A percentile compares a stretch with the other conserved stretches of the same genome.
Evolutionary conservation across 345 rosid genomes (phyloP).

Genomic region (Zanthoxylum bungeanum): DNA sequence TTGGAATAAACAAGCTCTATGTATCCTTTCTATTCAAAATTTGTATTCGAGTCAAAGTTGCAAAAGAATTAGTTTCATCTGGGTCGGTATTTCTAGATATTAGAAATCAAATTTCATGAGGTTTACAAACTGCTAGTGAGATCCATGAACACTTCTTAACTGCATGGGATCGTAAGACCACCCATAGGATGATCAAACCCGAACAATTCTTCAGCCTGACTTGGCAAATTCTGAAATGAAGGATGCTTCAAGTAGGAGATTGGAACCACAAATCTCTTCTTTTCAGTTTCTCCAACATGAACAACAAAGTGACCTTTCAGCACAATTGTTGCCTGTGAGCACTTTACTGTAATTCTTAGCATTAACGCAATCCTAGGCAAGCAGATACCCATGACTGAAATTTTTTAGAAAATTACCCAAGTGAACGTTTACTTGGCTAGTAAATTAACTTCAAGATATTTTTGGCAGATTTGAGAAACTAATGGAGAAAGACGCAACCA

Average conservation of each 20-base stretch:
- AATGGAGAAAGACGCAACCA: no score
- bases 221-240: constrained; percentile 32
- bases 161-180: constrained; percentile 32
- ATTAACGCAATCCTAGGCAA: background rate
- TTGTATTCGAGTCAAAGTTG: background rate
- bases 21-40: background rate
- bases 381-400: background rate
- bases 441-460: no score
- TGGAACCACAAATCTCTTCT: constrained; percentile 43
- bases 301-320: constrained; percentile 50
- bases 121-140: constrained; percentile 10
- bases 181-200: constrained; percentile 26
- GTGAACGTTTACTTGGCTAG: no score
- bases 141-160: constrained; percentile 22
- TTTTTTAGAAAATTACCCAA: no score
- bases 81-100: background rate
- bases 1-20: background rate
- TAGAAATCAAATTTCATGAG: background rate
- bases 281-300: constrained; percentile 36
- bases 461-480: no score
- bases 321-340: constrained; percentile 4
- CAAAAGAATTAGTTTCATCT: background rate
- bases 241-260: constrained; percentile 36
- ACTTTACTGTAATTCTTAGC: background rate
- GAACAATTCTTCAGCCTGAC: constrained; percentile 22